Evolutionary conservation across 2,329 filamentous ascomycete species (phyloP).

Genomic region (Aspergillus alliaceus): DNA sequence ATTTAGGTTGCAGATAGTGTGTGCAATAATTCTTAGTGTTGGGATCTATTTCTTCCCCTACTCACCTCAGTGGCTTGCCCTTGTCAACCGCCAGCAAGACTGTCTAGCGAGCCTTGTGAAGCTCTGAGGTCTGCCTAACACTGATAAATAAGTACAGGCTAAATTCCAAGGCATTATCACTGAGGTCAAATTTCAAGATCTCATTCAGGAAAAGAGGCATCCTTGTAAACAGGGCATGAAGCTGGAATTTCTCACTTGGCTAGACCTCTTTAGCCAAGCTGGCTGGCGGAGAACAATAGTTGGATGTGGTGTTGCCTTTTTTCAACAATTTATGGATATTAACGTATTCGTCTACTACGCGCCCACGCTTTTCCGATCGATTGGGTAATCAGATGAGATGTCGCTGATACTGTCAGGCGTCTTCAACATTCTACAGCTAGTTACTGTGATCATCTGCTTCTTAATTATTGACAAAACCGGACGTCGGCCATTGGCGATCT

Average conservation of each 20-base stretch:
- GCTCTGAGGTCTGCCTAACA: constrained; percentile 43
- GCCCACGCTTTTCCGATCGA: constrained; percentile 40
- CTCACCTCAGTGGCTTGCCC: constrained; percentile 49
- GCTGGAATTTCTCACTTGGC: constrained; percentile 49
- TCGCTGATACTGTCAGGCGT: constrained; percentile 22
- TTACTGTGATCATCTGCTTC: constrained; percentile 28
- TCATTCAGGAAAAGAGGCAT: constrained; percentile 40
- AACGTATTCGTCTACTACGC: constrained; percentile 52
- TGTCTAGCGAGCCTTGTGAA: constrained; percentile 38
- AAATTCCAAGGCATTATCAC: constrained; percentile 54
- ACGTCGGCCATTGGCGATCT: constrained; percentile 23
- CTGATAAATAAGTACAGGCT: constrained; percentile 45
- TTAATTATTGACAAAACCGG: constrained; percentile 33
- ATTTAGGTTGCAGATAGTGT: constrained; percentile 47
- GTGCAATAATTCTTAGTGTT: constrained; percentile 41
- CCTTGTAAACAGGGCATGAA: constrained; percentile 35
- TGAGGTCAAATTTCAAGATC: constrained; percentile 49
- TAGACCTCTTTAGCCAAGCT: constrained; percentile 49
- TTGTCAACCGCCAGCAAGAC: constrained; percentile 41
- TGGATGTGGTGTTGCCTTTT: constrained; percentile 44
- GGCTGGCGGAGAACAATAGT: constrained; percentile 29
- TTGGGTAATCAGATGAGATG: constrained; percentile 30
- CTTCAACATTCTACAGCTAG: constrained; percentile 33
- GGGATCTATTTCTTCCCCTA: constrained; percentile 48
- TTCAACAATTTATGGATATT: constrained; percentile 45